Percentiles rank a stretch among this genome's conserved stretches.
Conservation (phyloP, 495 filamentous ascomycete genomes). For the Penicillium salamii region DNA sequence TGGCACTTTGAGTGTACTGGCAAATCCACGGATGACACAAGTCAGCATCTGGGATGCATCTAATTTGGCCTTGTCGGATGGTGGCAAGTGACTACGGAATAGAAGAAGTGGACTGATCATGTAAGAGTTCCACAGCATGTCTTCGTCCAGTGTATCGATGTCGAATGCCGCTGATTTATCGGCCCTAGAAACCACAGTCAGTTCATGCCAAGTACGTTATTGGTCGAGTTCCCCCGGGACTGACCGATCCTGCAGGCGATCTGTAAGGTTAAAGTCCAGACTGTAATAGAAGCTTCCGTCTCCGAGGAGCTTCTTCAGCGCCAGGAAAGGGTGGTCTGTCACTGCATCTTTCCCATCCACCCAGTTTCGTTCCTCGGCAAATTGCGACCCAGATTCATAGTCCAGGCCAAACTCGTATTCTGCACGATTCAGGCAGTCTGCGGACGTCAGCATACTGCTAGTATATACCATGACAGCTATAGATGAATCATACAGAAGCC, state of each 20-base stretch:
- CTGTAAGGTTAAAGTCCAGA: conserved; percentile 93
- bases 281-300: conserved; percentile 99
- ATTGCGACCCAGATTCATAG: conserved; percentile 56
- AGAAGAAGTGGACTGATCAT: conserved; percentile 92
- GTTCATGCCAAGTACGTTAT: too few species aligned
- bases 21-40: conserved; percentile 91
- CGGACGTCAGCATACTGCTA: conserved; percentile 1
- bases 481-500: conserved; percentile 73
- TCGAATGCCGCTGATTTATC: conserved; percentile 62
- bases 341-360: conserved; percentile 62
- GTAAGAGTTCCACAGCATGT: conserved; percentile 95
- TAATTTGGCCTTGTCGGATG: conserved; percentile 66
- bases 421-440: conserved; percentile 79
- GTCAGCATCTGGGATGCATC: conserved; percentile 87
- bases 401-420: conserved; percentile 73
- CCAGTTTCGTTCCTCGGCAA: conserved; percentile 52
- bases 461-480: neutral
- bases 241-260: conserved; percentile 87
- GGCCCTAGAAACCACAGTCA: too few species aligned
- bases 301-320: conserved; percentile 84
- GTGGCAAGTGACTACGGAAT: conserved; percentile 77
- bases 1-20: conserved; percentile 79
- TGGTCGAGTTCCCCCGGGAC: conserved; percentile 15
- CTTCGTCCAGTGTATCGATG: conserved; percentile 79
- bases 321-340: conserved; percentile 82